Evolutionary conservation across 2,329 filamentous ascomycete genomes (phyloP).

Genomic region (Claviceps pazoutovae): DNA sequence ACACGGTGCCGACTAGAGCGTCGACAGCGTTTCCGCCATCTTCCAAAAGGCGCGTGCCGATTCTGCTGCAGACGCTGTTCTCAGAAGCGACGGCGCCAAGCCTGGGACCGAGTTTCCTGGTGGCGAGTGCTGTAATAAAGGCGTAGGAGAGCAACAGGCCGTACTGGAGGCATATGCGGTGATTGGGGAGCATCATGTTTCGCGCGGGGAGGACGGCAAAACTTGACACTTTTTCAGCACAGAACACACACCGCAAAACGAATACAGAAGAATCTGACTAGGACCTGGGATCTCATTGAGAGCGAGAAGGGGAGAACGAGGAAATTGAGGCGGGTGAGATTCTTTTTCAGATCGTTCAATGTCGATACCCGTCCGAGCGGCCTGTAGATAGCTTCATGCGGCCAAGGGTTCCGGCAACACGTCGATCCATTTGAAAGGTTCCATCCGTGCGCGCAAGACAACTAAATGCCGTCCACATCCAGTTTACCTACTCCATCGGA

Average conservation of each 20-base stretch:
- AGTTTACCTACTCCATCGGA: background rate
- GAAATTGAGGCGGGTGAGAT: background rate
- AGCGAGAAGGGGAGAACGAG: background rate
- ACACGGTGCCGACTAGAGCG: slow-evolving; percentile 47
- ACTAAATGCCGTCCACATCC: background rate
- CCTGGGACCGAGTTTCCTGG: slow-evolving; percentile 7
- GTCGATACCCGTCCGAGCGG: no score
- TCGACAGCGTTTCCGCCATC: slow-evolving; percentile 53
- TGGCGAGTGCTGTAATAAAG: background rate
- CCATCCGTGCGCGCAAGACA: background rate
- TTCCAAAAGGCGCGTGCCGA: slow-evolving; percentile 43
- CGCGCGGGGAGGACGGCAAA: background rate
- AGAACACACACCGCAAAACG: background rate
- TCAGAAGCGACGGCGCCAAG: slow-evolving; percentile 49
- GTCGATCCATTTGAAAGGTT: background rate
- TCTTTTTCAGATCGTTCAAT: background rate
- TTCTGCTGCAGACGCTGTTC: slow-evolving; percentile 41
- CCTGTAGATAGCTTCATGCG: no score
- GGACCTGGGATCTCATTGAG: background rate
- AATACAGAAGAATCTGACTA: background rate
- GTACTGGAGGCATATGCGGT: background rate
- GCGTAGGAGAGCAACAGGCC: background rate
- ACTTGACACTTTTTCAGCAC: background rate
- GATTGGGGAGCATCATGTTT: background rate
- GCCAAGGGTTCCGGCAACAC: background rate